These are phyloP conservation scores for Microsporum ferrugineum DNA, from an alignment of 2,329 filamentous ascomycete genomes.

Conservation along the genomic window DNA sequence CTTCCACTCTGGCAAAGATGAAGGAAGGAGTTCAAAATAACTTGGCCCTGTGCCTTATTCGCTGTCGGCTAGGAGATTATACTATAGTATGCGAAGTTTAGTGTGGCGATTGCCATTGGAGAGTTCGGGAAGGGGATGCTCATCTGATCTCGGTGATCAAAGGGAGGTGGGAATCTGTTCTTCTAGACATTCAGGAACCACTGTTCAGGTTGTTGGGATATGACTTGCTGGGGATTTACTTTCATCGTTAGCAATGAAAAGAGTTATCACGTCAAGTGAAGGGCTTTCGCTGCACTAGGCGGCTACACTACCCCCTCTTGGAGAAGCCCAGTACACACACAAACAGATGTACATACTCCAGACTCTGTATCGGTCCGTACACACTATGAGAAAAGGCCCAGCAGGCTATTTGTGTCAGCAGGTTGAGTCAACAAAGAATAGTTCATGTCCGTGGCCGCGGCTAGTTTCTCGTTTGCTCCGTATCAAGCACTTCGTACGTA, in stretches of 20 bases:
- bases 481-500: neutral
- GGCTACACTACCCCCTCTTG: neutral
- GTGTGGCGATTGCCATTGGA: neutral
- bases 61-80: neutral
- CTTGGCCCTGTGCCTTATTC: neutral
- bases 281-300: neutral
- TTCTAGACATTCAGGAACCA: slow-evolving; percentile 1
- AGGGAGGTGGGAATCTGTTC: neutral
- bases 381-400: neutral
- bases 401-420: neutral
- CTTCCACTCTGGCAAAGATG: neutral
- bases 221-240: neutral
- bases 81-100: neutral
- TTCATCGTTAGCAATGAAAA: neutral
- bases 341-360: too few species aligned
- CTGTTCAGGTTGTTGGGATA: slow-evolving; percentile 3
- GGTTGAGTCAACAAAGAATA: neutral
- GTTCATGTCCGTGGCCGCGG: neutral
- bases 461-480: neutral
- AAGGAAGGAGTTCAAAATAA: neutral
- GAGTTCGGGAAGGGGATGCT: neutral
- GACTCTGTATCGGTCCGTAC: neutral
- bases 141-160: slow-evolving; percentile 2
- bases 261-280: neutral
- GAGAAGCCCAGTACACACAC: too few species aligned